Evolutionary conservation across 2,329 filamentous ascomycete species (phyloP).

Genomic region (Curvularia spicifera): DNA sequence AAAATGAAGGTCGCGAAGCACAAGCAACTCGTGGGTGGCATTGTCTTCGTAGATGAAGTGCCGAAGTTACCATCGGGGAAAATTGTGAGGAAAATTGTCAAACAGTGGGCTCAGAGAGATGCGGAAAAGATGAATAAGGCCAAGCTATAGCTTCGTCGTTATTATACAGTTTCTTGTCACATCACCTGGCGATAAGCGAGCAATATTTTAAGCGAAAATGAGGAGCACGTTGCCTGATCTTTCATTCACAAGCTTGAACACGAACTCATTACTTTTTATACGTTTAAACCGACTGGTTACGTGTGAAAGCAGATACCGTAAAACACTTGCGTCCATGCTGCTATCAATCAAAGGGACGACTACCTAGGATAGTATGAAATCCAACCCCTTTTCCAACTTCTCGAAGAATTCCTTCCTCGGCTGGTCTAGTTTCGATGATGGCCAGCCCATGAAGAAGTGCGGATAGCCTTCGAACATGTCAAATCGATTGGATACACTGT

Average conservation of each 20-base stretch:
- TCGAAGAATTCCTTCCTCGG: conserved; percentile 31
- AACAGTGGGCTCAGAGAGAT: conserved; percentile 64
- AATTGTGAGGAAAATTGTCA: conserved; percentile 63
- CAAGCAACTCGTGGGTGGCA: conserved; percentile 60
- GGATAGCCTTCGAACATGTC: conserved; percentile 48
- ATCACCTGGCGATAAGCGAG: neutral
- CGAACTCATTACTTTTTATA: neutral
- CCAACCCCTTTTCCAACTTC: conserved; percentile 34
- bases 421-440: conserved; percentile 37
- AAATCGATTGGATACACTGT: conserved; percentile 37
- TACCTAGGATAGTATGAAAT: conserved; percentile 26
- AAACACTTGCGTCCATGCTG: neutral
- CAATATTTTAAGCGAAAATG: neutral
- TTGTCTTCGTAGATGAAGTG: conserved; percentile 63
- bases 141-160: conserved; percentile 22
- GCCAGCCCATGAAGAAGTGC: conserved; percentile 48
- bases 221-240: neutral
- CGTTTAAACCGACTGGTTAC: no score
- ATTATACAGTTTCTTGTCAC: neutral
- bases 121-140: conserved; percentile 46
- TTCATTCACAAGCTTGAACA: no score
- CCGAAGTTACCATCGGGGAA: conserved; percentile 65
- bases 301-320: neutral
- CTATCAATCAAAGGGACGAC: neutral
- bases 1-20: conserved; percentile 59